Evolutionary conservation across 169 alveolate species (phyloP).

Genomic region (Plasmodium ovale): DNA sequence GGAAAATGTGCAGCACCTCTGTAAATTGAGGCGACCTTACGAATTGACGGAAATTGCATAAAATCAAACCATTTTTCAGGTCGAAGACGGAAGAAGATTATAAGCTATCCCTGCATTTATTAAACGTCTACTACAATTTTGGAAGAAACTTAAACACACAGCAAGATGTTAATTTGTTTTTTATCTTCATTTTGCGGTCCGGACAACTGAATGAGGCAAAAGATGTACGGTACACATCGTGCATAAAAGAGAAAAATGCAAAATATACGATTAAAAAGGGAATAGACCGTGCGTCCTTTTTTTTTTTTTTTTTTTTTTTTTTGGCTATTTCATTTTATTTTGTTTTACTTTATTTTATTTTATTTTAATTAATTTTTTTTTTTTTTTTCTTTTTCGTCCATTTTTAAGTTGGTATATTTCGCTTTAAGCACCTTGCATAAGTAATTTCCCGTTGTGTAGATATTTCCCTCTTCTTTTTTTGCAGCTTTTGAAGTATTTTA

Average conservation of each 20-base stretch:
- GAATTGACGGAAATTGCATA: background rate
- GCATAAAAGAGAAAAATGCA: background rate
- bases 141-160: conserved; percentile 75
- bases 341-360: too few relatives aligned
- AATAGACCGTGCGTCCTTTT: background rate
- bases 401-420: background rate
- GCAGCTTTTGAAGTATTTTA: conserved; percentile 65
- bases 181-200: conserved; percentile 61
- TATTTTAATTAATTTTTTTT: too few relatives aligned
- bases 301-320: background rate
- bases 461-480: background rate
- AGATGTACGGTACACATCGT: conserved; percentile 31
- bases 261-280: background rate
- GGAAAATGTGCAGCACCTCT: too few relatives aligned
- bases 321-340: background rate
- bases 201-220: conserved; percentile 73
- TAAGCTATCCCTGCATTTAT: conserved; percentile 65
- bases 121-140: conserved; percentile 73
- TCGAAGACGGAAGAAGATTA: conserved; percentile 76
- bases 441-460: background rate
- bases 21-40: background rate
- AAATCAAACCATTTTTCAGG: conserved; percentile 4
- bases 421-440: background rate
- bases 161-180: conserved; percentile 75
- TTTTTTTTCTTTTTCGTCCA: too few relatives aligned